Percentiles rank a stretch among this genome's conserved stretches.
phyloP scores from a whole-genome alignment of 768 basidiomycete species.

The Chalciporus piperatus region DNA sequence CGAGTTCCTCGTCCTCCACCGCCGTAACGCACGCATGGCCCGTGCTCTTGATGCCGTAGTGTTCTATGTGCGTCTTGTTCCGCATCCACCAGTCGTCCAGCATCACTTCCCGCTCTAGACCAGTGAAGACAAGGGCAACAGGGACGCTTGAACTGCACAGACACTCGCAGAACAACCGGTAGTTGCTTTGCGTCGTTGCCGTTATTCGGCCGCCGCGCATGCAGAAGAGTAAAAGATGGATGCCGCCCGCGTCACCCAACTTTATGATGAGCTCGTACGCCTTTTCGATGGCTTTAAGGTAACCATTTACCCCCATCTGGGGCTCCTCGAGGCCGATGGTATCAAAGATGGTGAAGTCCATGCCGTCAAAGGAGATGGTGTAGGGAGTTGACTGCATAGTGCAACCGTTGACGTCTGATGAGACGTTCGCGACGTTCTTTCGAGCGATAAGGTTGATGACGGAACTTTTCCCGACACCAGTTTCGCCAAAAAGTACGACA shows the following conservation, averaged over 20 bases:
- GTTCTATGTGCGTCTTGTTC: conserved; percentile 22
- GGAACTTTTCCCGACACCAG: conserved; percentile 35
- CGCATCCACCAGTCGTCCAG: conserved; percentile 37
- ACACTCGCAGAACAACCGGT: conserved; percentile 37
- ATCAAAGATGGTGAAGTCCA: conserved; percentile 28
- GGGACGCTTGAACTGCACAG: conserved; percentile 39
- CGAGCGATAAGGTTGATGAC: conserved; percentile 32
- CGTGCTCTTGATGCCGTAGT: conserved; percentile 25
- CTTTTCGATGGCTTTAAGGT: conserved; percentile 28
- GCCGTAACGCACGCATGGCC: conserved; percentile 33
- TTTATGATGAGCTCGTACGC: conserved; percentile 32
- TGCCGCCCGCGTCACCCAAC: conserved; percentile 31
- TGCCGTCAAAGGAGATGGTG: conserved; percentile 18
- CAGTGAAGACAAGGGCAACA: conserved; percentile 38
- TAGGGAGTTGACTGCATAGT: conserved; percentile 35
- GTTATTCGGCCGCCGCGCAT: conserved; percentile 40
- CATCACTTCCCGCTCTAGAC: conserved; percentile 34
- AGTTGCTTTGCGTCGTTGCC: conserved; percentile 36
- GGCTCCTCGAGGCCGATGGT: conserved; percentile 36
- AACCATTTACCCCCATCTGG: conserved; percentile 25
- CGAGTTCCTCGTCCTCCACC: conserved; percentile 21
- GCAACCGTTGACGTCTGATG: conserved; percentile 30
- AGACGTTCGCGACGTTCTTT: conserved; percentile 20
- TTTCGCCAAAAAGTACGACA: conserved; percentile 42
- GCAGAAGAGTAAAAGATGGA: conserved; percentile 42